Percentiles rank a stretch among this genome's conserved stretches.
These are phyloP conservation scores for Nakaseomyces uthaithaninus DNA, from an alignment of 1,139 yeast genomes.

Conservation along the genomic window DNA sequence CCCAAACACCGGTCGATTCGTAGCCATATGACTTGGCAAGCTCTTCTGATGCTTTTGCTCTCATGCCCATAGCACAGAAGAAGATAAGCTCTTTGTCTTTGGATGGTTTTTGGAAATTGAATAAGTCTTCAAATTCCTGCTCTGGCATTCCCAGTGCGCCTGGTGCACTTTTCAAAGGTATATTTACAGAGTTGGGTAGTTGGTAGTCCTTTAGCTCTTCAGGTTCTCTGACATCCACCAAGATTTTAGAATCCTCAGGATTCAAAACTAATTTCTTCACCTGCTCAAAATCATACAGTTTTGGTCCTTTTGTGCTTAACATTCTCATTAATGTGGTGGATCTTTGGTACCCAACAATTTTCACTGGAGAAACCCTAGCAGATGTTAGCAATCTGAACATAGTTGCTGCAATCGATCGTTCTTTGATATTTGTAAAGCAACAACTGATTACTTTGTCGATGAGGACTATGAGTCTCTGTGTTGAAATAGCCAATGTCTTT, in stretches of 20 bases:
- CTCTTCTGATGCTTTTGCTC: conserved; percentile 87
- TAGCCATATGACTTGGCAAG: conserved; percentile 88
- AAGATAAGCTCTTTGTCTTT: conserved; percentile 68
- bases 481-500: no score
- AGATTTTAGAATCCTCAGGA: conserved; percentile 40
- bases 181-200: conserved; percentile 77
- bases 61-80: conserved; percentile 88
- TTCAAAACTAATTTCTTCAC: conserved; percentile 44
- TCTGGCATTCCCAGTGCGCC: conserved; percentile 79
- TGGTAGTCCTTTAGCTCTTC: conserved; percentile 57
- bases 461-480: no score
- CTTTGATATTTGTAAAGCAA: no score
- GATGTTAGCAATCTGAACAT: conserved; percentile 11
- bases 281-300: conserved; percentile 47
- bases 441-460: no score
- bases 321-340: conserved; percentile 10
- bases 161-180: conserved; percentile 86
- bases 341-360: conserved; percentile 5
- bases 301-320: conserved; percentile 24
- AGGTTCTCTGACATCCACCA: conserved; percentile 92
- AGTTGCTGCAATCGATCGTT: not conserved
- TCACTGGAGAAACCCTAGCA: not conserved
- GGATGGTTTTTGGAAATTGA: conserved; percentile 78
- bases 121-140: conserved; percentile 72
- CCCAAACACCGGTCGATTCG: conserved; percentile 63